Evolutionary conservation across 345 rosid species (phyloP).

Genomic region (Hibiscus trionum): DNA sequence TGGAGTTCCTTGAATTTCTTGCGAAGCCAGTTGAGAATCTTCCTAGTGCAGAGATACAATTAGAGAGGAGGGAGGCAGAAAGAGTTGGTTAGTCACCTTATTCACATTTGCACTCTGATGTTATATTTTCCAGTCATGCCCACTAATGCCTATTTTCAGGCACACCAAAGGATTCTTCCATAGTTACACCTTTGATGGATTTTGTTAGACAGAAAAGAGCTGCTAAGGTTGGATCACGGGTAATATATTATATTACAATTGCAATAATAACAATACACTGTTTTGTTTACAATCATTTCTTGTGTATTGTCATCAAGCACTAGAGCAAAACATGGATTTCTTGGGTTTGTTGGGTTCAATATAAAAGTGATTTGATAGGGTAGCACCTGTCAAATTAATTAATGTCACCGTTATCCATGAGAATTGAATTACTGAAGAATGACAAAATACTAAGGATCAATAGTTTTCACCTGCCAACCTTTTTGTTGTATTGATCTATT

Average conservation of each 20-base stretch:
- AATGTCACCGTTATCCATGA: background rate
- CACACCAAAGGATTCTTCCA: constrained; percentile 31
- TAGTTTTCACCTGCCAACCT: background rate
- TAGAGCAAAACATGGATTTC: background rate
- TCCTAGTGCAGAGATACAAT: constrained; percentile 68
- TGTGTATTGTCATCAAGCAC: background rate
- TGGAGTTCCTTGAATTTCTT: constrained; percentile 68
- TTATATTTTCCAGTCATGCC: constrained; percentile 4
- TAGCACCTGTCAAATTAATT: background rate
- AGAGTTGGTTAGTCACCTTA: constrained; percentile 41
- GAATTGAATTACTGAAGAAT: background rate
- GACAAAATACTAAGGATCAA: background rate
- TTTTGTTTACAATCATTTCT: background rate
- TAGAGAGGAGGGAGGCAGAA: constrained; percentile 68
- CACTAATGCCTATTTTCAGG: constrained; percentile 24
- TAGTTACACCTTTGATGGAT: constrained; percentile 43
- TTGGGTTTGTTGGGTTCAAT: background rate
- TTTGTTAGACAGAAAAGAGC: constrained; percentile 54
- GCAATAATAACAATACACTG: background rate
- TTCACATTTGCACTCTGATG: background rate
- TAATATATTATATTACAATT: constrained; percentile 1
- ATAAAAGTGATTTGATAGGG: background rate
- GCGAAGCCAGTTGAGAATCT: constrained; percentile 71
- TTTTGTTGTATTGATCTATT: background rate
- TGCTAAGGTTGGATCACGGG: constrained; percentile 42